phyloP scores from a whole-genome alignment of 2,329 filamentous ascomycete genomes.

The Didymellaceae sp. region DNA sequence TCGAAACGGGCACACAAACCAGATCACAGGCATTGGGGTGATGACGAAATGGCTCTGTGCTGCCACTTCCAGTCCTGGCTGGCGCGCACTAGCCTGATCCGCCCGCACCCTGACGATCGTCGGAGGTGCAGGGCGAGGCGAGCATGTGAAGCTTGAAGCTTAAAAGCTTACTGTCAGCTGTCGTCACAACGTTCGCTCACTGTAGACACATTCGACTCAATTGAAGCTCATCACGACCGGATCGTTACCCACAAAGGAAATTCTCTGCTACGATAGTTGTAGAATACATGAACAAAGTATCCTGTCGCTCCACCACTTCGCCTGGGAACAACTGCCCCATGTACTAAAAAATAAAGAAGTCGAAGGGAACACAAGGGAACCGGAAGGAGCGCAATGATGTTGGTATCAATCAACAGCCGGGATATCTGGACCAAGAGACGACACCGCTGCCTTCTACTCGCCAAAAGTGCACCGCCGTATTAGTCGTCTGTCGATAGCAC shows the following conservation, averaged over 20 bases:
- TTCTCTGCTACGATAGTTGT: conserved; percentile 50
- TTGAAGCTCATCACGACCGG: background rate
- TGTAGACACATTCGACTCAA: background rate
- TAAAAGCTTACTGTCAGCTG: background rate
- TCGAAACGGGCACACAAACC: conserved; percentile 38
- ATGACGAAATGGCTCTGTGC: conserved; percentile 45
- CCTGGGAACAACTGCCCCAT: conserved; percentile 41
- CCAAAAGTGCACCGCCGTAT: conserved; percentile 44
- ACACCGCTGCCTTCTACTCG: conserved; percentile 39
- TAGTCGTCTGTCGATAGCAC: conserved; percentile 48
- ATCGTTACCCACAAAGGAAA: conserved; percentile 45
- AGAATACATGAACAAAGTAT: conserved; percentile 51
- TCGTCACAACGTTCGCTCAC: conserved; percentile 1
- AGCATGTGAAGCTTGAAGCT: conserved; percentile 19
- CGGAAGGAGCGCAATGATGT: conserved; percentile 52
- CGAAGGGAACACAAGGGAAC: conserved; percentile 41
- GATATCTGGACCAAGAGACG: conserved; percentile 46
- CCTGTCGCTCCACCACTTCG: conserved; percentile 39
- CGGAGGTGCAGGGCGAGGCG: conserved; percentile 11
- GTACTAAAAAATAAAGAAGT: conserved; percentile 48
- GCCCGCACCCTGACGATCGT: conserved; percentile 40
- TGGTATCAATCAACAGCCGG: conserved; percentile 54
- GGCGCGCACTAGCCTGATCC: conserved; percentile 31
- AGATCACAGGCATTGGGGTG: conserved; percentile 36
- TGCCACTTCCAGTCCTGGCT: conserved; percentile 27